Base-by-base conservation (phyloP, 768 basidiomycete genomes). In the Podaxis sp. region DNA sequence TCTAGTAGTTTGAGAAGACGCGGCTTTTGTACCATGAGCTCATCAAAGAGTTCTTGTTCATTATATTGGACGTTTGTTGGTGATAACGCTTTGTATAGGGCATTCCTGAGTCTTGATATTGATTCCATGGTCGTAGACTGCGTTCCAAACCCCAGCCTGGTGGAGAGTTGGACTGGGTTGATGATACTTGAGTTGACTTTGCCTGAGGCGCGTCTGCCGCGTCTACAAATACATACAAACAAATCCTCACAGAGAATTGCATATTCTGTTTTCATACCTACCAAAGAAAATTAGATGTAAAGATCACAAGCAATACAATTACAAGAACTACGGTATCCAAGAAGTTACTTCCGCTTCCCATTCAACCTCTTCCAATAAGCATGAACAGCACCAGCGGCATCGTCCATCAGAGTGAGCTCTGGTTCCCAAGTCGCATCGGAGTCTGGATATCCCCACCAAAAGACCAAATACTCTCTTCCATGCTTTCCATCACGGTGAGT, bases 31-130 rank as follows among this genome's bases (percentile, higher is more conserved):
- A 83, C 70, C 77, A 89, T 82, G 65, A 92, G 75, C 70, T 87
- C 80, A 71, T 91, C 86, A 63, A 91, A 91, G 61, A 91, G 80
- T 65, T 87, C 87, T 64, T 89, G 89, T 69, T 90, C 90, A 46
- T 77, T 78, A 72, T 83, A 74, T 23, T 72, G 71, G n/a, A 73
- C 65, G 14, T 77, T 80, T 35, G 76, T 77, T 3, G 78, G 69
- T 44, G 73, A 70, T 32, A 89, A 73, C 0, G 76, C 77, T 60
- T 77, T 74, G 28, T 82, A 67, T 27, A 90, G 77, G 54, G 78
- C 67, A 1, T 83, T 77, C 61, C 83, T 79, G 44, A 91, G 82
- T 21, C 78, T 74, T 54, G 79, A 78, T 64, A 89, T 79, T 25
- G 83, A 79, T 60, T 86, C 81, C 89, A 90, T 90, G 21, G 42